Conservation (phyloP, 1,139 yeast species). For the Kazachstania sp. region DNA sequence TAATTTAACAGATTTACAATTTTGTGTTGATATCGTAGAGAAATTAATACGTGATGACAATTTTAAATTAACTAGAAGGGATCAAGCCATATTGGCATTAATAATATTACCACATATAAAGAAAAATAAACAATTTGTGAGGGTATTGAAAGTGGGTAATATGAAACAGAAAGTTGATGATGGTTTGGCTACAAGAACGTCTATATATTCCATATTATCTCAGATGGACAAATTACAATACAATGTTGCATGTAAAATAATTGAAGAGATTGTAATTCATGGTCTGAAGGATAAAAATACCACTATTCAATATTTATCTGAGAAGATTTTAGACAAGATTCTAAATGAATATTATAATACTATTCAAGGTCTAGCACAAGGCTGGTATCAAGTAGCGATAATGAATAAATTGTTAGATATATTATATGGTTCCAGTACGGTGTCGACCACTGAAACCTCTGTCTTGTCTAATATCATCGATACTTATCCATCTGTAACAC, state of each 20-base stretch:
- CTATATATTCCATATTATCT: constrained; percentile 10
- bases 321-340: not conserved
- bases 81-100: constrained; percentile 1
- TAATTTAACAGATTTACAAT: constrained; percentile 5
- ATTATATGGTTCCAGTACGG: not conserved
- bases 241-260: constrained; percentile 4
- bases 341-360: constrained; percentile 1
- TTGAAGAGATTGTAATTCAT: constrained; percentile 5
- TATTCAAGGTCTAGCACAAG: not conserved
- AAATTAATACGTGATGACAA: constrained; percentile 3
- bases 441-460: not conserved
- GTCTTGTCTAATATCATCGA: constrained; percentile 2
- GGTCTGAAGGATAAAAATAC: constrained; percentile 2
- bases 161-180: constrained; percentile 24
- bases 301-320: not conserved
- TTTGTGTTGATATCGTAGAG: constrained; percentile 9
- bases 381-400: constrained; percentile 2
- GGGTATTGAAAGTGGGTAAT: constrained; percentile 23
- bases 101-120: constrained; percentile 10
- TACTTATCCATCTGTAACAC: not conserved
- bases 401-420: constrained; percentile 1
- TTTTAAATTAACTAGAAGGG: not conserved
- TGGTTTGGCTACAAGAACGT: constrained; percentile 13
- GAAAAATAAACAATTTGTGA: constrained; percentile 15
- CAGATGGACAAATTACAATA: constrained; percentile 5